A percentile compares a stretch with the other conserved stretches of the same genome.
phyloP scores from a whole-genome alignment of 495 filamentous ascomycete species.

The Aspergillus ostianus region DNA sequence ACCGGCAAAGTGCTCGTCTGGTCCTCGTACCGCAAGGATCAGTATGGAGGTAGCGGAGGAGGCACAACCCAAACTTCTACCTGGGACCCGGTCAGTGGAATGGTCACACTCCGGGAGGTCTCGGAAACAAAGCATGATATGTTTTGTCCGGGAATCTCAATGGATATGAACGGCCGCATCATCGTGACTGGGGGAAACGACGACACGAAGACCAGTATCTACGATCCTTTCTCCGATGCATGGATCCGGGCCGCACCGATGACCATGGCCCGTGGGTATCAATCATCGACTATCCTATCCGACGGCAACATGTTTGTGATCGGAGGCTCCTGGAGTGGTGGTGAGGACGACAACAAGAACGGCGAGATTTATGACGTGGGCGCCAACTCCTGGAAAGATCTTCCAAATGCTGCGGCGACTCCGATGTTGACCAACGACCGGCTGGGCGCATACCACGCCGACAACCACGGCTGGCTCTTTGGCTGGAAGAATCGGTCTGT shows the following conservation, averaged over 20 bases:
- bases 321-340: conserved; percentile 56
- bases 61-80: conserved; percentile 46
- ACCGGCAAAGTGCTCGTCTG: conserved; percentile 45
- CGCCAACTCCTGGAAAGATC: conserved; percentile 35
- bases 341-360: conserved; percentile 41
- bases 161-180: conserved; percentile 49
- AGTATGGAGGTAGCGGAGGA: conserved; percentile 30
- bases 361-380: conserved; percentile 53
- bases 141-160: conserved; percentile 61
- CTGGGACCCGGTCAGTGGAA: conserved; percentile 33
- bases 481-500: conserved; percentile 53
- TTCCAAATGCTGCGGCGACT: conserved; percentile 35
- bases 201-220: conserved; percentile 46
- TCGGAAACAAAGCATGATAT: conserved; percentile 55
- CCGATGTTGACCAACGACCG: conserved; percentile 55
- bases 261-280: conserved; percentile 56
- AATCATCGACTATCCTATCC: conserved; percentile 48
- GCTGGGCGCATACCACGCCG: conserved; percentile 39
- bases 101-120: conserved; percentile 37
- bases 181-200: conserved; percentile 53
- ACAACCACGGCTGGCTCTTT: conserved; percentile 64
- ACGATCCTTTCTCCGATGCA: conserved; percentile 27
- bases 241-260: conserved; percentile 40
- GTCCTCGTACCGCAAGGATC: conserved; percentile 38
- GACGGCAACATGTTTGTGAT: conserved; percentile 60